A percentile compares a stretch with the other conserved stretches of the same genome.
Conservation (phyloP, 1,139 yeast species). For the Zygosaccharomyces pseudobailii region DNA sequence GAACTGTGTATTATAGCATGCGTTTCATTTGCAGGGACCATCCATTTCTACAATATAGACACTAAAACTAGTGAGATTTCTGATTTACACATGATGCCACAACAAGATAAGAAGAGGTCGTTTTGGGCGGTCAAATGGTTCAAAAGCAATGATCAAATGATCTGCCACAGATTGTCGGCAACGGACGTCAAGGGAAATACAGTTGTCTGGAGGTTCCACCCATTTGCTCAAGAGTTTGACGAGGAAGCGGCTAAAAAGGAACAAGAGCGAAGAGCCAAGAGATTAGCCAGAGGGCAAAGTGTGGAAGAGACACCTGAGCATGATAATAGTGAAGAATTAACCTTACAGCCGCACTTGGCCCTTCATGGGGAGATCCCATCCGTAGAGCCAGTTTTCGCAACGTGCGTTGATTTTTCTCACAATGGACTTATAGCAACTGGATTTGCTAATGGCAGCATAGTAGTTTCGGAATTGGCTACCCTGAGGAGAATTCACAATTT, state of each 20-base stretch:
- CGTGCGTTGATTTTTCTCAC: conserved; percentile 49
- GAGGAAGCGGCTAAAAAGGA: conserved; percentile 14
- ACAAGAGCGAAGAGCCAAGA: conserved; percentile 6
- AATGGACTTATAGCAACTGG: conserved; percentile 67
- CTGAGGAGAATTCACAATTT: conserved; percentile 72
- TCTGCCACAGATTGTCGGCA: conserved; percentile 47
- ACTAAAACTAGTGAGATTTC: conserved; percentile 21
- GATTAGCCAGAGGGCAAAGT: conserved; percentile 7
- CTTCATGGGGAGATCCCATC: conserved; percentile 35
- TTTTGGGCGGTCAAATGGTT: conserved; percentile 43
- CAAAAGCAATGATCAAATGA: conserved; percentile 45
- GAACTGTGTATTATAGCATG: conserved; percentile 48
- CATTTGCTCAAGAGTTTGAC: conserved; percentile 18
- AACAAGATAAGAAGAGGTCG: conserved; percentile 25
- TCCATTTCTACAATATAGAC: conserved; percentile 41
- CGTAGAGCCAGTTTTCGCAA: conserved; percentile 49
- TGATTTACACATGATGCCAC: conserved; percentile 22
- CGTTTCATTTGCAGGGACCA: conserved; percentile 57
- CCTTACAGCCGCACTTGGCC: conserved; percentile 31
- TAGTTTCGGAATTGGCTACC: conserved; percentile 58
- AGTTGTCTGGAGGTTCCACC: conserved; percentile 42
- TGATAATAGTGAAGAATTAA: conserved; percentile 5
- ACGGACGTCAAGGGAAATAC: conserved; percentile 56
- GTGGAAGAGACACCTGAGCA: conserved; percentile 4
- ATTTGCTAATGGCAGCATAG: conserved; percentile 75